A percentile compares a stretch with the other conserved stretches of the same genome.
Conservation (phyloP, 805 yeast species). For the Hanseniaspora clermontiae region DNA sequence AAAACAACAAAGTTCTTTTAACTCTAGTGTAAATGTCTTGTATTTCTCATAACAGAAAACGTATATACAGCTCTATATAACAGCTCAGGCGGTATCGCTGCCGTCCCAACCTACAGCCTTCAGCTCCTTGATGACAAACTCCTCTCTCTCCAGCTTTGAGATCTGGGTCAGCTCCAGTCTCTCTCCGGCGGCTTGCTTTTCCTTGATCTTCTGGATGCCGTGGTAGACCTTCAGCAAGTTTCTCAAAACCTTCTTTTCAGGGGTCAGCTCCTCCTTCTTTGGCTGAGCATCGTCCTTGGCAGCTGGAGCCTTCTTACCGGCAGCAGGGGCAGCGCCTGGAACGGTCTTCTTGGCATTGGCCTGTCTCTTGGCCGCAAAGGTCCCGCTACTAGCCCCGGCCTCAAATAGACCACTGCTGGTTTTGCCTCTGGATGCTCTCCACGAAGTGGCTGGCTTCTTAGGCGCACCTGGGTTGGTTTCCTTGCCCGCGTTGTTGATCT, state of each 20-base stretch:
- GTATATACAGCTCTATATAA: background rate
- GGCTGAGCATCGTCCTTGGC: constrained; percentile 17
- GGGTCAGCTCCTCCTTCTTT: constrained; percentile 28
- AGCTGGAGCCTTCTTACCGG: constrained; percentile 18
- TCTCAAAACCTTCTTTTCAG: constrained; percentile 88
- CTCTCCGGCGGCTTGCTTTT: constrained; percentile 73
- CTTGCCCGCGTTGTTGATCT: constrained; percentile 27
- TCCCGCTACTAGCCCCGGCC: constrained; percentile 68
- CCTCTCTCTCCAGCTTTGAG: constrained; percentile 78
- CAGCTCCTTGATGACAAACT: constrained; percentile 63
- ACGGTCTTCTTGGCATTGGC: constrained; percentile 19
- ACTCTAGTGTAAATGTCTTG: background rate
- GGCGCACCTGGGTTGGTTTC: background rate
- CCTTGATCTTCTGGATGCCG: constrained; percentile 85
- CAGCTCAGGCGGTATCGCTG: background rate
- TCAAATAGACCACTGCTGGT: constrained; percentile 76
- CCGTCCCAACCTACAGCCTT: constrained; percentile 61
- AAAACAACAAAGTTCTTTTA: too few relatives aligned
- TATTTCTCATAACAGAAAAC: background rate
- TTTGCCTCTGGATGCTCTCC: constrained; percentile 18
- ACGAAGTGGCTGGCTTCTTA: constrained; percentile 9
- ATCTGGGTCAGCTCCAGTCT: constrained; percentile 85
- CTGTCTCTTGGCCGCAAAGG: constrained; percentile 24
- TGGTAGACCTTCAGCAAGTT: constrained; percentile 81
- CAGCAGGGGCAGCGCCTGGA: constrained; percentile 35